Evolutionary conservation across 2,329 filamentous ascomycete species (phyloP).

Genomic region (Colletotrichum sp.): DNA sequence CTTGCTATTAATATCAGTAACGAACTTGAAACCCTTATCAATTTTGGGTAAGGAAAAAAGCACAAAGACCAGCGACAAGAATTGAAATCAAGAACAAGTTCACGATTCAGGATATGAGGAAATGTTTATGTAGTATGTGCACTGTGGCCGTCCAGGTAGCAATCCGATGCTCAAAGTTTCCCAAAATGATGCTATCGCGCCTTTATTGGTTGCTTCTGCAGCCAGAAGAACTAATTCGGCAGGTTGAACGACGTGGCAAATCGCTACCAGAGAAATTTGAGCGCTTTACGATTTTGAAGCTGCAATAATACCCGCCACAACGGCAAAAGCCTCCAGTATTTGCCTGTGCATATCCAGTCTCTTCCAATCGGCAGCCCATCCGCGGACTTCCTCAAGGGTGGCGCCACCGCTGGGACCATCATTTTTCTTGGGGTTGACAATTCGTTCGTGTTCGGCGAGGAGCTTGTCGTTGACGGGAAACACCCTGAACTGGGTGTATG

Average conservation of each 20-base stretch:
- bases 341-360: background rate
- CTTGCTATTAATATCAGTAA: background rate
- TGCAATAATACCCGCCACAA: background rate
- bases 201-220: background rate
- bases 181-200: background rate
- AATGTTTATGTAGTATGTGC: background rate
- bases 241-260: background rate
- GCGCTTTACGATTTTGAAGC: background rate
- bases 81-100: background rate
- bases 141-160: background rate
- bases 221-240: background rate
- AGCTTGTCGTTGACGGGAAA: background rate
- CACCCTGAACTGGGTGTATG: background rate
- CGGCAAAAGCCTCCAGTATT: background rate
- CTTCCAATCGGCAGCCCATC: background rate
- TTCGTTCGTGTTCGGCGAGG: background rate
- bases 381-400: background rate
- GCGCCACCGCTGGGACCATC: background rate
- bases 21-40: too few relatives aligned
- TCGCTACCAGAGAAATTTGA: background rate
- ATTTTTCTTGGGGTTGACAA: background rate
- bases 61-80: background rate
- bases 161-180: background rate
- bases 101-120: background rate
- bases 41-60: too few relatives aligned